These are phyloP conservation scores for Bryum argenteum DNA, from an alignment of 225 moss, liverwort and hornwort genomes.

Conservation along the genomic window DNA sequence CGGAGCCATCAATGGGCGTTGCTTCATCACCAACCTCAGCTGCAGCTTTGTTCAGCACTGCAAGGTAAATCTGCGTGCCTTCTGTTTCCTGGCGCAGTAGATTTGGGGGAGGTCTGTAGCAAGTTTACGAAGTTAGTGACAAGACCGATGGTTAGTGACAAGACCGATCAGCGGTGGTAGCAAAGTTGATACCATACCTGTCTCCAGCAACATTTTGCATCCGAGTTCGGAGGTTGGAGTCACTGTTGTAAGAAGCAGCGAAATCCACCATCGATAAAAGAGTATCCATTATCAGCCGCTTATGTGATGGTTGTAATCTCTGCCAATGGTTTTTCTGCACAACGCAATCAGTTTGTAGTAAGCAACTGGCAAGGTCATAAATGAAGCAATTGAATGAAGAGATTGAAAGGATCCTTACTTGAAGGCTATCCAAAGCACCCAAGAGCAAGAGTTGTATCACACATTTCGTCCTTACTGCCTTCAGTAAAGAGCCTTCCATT, in stretches of 20 bases:
- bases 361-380: not conserved
- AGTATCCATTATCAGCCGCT: constrained; percentile 92
- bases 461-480: constrained; percentile 88
- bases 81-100: constrained; percentile 91
- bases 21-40: constrained; percentile 38
- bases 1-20: constrained; percentile 28
- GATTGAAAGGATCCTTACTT: constrained; percentile 51
- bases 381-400: not conserved
- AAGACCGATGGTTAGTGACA: constrained; percentile 7
- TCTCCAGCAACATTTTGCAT: constrained; percentile 90
- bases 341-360: constrained; percentile 1
- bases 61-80: constrained; percentile 84
- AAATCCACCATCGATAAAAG: constrained; percentile 97
- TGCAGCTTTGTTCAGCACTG: constrained; percentile 74
- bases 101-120: constrained; percentile 85
- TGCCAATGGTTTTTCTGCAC: constrained; percentile 93
- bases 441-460: constrained; percentile 92
- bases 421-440: constrained; percentile 90
- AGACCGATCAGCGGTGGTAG: not conserved
- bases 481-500: constrained; percentile 76
- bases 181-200: constrained; percentile 53
- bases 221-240: constrained; percentile 70
- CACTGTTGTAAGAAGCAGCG: constrained; percentile 87
- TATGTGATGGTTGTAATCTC: constrained; percentile 75
- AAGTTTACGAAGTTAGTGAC: constrained; percentile 3